Conservation (phyloP, 83 land plant genomes). For the Picea abies region DNA sequence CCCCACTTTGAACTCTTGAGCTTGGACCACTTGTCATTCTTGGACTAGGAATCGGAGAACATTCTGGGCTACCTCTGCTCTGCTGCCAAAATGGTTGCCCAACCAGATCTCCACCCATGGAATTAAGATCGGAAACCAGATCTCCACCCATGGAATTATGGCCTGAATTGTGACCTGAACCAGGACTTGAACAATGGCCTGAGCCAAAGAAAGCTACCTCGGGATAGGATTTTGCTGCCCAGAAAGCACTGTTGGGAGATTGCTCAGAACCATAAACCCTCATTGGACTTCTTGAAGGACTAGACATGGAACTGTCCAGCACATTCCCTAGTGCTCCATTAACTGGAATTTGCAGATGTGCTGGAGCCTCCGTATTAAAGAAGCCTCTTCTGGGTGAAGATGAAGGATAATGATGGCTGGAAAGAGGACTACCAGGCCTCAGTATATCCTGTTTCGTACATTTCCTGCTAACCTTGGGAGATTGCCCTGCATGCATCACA, state of each 20-base stretch:
- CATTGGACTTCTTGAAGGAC: slow-evolving; percentile 75
- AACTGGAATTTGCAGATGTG: slow-evolving; percentile 41
- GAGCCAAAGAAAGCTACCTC: slow-evolving; percentile 57
- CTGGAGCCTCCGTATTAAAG: slow-evolving; percentile 18
- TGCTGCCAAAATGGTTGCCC: slow-evolving; percentile 73
- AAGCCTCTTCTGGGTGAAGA: slow-evolving; percentile 36
- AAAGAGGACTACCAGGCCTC: slow-evolving; percentile 28
- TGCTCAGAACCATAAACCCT: slow-evolving; percentile 48
- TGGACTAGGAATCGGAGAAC: slow-evolving; percentile 81
- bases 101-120: slow-evolving; percentile 64
- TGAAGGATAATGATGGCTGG: slow-evolving; percentile 27
- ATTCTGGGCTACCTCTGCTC: slow-evolving; percentile 77
- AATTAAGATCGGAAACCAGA: slow-evolving; percentile 74
- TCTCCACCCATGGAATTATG: slow-evolving; percentile 78
- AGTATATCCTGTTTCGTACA: slow-evolving; percentile 29
- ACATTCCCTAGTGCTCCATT: slow-evolving; percentile 52
- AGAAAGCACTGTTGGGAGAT: slow-evolving; percentile 27
- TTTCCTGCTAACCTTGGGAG: slow-evolving; percentile 21
- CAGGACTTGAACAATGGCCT: slow-evolving; percentile 83
- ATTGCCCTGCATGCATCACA: slow-evolving; percentile 28
- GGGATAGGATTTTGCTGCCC: slow-evolving; percentile 37
- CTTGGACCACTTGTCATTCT: slow-evolving; percentile 80
- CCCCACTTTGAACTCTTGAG: slow-evolving; percentile 76
- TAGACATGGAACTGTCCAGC: slow-evolving; percentile 75
- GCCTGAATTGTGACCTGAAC: slow-evolving; percentile 77